Conservation (phyloP, 1,284 basidiomycete genomes). For the Pulveroboletus ridleyi region DNA sequence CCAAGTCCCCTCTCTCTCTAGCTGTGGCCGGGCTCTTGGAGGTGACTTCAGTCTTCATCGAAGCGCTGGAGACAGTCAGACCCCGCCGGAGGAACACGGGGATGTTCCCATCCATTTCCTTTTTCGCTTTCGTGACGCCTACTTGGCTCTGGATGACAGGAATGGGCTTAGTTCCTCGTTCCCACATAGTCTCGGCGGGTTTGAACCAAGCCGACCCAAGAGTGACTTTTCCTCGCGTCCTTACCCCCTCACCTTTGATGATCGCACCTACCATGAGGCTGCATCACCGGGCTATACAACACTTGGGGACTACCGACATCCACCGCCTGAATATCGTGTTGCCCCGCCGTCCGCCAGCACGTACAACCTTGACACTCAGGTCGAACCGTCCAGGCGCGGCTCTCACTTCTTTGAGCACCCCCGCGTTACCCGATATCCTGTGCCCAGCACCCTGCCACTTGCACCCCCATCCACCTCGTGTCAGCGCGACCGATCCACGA, state of each 20-base stretch:
- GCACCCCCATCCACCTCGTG: constrained; percentile 12
- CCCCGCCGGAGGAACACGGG: constrained; percentile 51
- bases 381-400: constrained; percentile 19
- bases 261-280: constrained; percentile 13
- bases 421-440: constrained; percentile 36
- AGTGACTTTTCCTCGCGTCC: constrained; percentile 14
- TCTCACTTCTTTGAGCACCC: constrained; percentile 37
- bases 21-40: constrained; percentile 48
- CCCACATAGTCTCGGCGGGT: constrained; percentile 35
- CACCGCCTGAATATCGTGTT: constrained; percentile 24
- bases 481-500: constrained; percentile 17
- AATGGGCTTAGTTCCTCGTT: constrained; percentile 36
- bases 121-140: not conserved
- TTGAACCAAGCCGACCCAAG: constrained; percentile 29
- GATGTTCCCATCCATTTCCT: constrained; percentile 36
- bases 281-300: constrained; percentile 24
- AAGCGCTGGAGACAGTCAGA: constrained; percentile 46
- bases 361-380: constrained; percentile 18
- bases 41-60: constrained; percentile 47
- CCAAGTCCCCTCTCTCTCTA: constrained; percentile 46
- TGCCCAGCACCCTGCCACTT: constrained; percentile 31
- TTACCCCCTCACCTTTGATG: constrained; percentile 19
- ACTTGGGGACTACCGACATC: constrained; percentile 20
- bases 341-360: constrained; percentile 18
- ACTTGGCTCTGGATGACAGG: constrained; percentile 24